These are phyloP conservation scores for Pythium phragmiticola DNA, from an alignment of 352 stramenopile species.

Conservation along the genomic window DNA sequence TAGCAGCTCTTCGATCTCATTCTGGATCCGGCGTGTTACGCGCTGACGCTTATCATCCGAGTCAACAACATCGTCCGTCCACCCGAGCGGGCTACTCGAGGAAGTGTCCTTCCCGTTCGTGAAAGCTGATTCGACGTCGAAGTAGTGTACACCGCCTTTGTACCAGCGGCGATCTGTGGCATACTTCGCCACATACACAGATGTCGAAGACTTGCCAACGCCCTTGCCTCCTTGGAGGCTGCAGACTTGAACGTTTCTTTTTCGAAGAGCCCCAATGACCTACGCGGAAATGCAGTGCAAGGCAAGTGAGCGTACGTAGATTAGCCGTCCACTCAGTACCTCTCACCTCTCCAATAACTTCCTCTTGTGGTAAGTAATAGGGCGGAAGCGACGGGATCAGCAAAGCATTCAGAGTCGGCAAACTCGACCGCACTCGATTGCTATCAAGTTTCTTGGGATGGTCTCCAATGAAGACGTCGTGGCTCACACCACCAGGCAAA, in stretches of 20 bases:
- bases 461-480: conserved; percentile 28
- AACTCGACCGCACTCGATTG: conserved; percentile 20
- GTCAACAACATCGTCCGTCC: conserved; percentile 10
- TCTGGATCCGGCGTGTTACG: conserved; percentile 11
- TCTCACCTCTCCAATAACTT: conserved; percentile 43
- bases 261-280: conserved; percentile 25
- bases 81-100: conserved; percentile 14
- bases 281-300: not conserved
- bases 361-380: conserved; percentile 53
- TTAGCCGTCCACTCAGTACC: not conserved
- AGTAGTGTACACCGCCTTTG: conserved; percentile 54
- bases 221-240: conserved; percentile 43
- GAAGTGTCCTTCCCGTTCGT: conserved; percentile 5
- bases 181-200: conserved; percentile 52
- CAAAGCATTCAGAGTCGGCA: conserved; percentile 38
- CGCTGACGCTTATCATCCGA: conserved; percentile 21
- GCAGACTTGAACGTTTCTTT: conserved; percentile 40
- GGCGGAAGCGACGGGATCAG: conserved; percentile 60
- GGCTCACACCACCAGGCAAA: conserved; percentile 21
- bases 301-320: not conserved
- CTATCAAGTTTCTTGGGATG: conserved; percentile 8
- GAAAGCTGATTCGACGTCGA: conserved; percentile 38
- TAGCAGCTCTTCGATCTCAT: conserved; percentile 17
- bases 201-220: conserved; percentile 62
- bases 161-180: conserved; percentile 42